Percentiles rank a stretch among this genome's conserved stretches.
Conservation (phyloP, 192 early-diverging fungal species). For the Backusella westeae region DNA sequence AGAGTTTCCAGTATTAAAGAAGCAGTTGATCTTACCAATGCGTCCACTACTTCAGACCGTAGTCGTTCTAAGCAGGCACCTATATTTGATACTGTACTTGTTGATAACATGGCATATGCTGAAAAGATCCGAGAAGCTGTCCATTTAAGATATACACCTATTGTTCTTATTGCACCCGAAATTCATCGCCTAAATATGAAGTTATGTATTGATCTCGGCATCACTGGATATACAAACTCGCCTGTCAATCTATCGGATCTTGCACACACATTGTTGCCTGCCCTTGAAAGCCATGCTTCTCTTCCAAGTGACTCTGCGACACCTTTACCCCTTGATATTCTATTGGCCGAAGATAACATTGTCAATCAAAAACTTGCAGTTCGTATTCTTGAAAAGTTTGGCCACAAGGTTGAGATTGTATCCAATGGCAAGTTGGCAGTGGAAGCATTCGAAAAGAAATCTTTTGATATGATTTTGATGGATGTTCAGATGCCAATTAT, state of each 20-base stretch:
- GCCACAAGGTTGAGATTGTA: conserved; percentile 75
- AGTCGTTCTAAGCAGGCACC: conserved; percentile 20
- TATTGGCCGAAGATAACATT: conserved; percentile 83
- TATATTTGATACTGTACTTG: conserved; percentile 68
- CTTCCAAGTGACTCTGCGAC: conserved; percentile 55
- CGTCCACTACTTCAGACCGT: conserved; percentile 31
- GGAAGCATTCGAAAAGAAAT: conserved; percentile 51
- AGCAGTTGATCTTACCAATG: conserved; percentile 37
- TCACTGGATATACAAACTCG: conserved; percentile 69
- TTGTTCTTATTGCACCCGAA: conserved; percentile 64
- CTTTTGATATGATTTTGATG: conserved; percentile 76
- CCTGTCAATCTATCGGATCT: conserved; percentile 62
- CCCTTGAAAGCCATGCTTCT: conserved; percentile 60
- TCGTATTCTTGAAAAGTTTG: conserved; percentile 70
- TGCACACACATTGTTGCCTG: conserved; percentile 69
- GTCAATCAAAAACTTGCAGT: conserved; percentile 83
- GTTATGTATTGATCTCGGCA: conserved; percentile 65
- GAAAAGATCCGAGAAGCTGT: conserved; percentile 60
- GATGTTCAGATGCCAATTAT: conserved; percentile 89
- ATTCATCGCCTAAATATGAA: conserved; percentile 65
- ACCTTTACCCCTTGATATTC: conserved; percentile 52
- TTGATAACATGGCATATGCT: conserved; percentile 60
- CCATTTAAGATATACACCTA: conserved; percentile 68
- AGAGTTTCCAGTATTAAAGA: conserved; percentile 48
- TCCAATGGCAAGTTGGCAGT: conserved; percentile 80